Conservation (phyloP, 768 basidiomycete genomes). For the Termitomyces sp. region DNA sequence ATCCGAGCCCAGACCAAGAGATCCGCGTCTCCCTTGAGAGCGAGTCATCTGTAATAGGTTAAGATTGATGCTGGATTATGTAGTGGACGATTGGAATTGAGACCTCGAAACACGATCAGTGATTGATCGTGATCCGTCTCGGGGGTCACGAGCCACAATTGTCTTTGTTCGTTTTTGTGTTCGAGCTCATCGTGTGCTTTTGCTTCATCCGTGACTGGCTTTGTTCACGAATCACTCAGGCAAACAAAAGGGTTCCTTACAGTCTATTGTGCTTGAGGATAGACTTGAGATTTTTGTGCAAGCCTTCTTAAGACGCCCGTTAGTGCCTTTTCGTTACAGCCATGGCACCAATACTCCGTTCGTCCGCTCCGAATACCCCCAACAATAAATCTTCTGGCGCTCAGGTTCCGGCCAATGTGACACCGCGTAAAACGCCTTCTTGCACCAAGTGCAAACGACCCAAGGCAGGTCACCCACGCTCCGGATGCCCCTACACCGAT, state of each 20-base stretch:
- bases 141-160: background rate
- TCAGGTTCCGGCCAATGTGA: conserved; percentile 16
- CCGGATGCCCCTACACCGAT: conserved; percentile 48
- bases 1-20: background rate
- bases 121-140: background rate
- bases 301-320: background rate
- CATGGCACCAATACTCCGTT: conserved; percentile 18
- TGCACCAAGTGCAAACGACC: conserved; percentile 54
- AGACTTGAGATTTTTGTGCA: background rate
- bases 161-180: background rate
- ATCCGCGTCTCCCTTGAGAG: background rate
- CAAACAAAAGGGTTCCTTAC: background rate
- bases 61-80: background rate
- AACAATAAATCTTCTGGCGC: conserved; percentile 1
- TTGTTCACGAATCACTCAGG: background rate
- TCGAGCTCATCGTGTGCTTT: background rate
- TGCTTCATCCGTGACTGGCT: background rate
- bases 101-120: background rate
- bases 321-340: background rate
- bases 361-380: conserved; percentile 15
- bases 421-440: conserved; percentile 45
- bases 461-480: conserved; percentile 54
- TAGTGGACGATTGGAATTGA: no score
- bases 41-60: background rate
- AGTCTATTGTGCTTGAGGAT: background rate